Evolutionary conservation across 768 basidiomycete species (phyloP), one percentile per base, ranked within the genome.

Genomic region (Albatrellus ellisii): DNA sequence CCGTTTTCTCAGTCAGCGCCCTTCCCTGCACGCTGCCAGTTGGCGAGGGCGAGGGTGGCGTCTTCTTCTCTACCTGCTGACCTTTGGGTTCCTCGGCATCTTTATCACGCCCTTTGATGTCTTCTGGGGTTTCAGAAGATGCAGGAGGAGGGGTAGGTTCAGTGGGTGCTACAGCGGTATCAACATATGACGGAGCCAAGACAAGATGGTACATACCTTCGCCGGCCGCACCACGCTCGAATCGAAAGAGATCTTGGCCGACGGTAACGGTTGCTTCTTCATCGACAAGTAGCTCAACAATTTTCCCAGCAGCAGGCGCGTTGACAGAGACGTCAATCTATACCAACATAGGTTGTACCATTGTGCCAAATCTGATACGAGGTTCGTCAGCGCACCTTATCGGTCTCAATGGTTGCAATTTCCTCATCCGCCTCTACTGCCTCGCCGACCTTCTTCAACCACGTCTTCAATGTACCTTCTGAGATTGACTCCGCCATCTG

Each of bases 401-500:
- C 94, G 6, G 94, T 99, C 67, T 98, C 94, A 50, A 98, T 97
- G 34, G 90, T 94, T 12, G 90, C 94, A 32, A 99, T 72, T 65
- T 99, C 94, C 64, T 98, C 94, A 58, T 98, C 94, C 22, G 69
- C 80, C 57, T 79, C 74, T 43, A 98, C 91, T 44, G 67, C 72
- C 58, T 99, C 94, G 11, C 94, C 94, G 39, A 85, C 79, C 62
- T 92, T 75, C 67, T 97, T 97, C 52, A 74, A 69, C 89, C 90
- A 99, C 21, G 84, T 70, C 65, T 91, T 95, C 39, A 99, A 69
- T 4, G 94, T 98, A 26, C 94, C 94, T 61, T 99, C 94, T 27
- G 88, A 87, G 62, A 98, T 97, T 47, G 92, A 97, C 60, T 97
- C 92, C 21, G 94, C 88, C 89, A 97, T 94, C 61, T 90, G 85